phyloP scores from a whole-genome alignment of 2,329 filamentous ascomycete species.

The Scedosporium minutisporum region DNA sequence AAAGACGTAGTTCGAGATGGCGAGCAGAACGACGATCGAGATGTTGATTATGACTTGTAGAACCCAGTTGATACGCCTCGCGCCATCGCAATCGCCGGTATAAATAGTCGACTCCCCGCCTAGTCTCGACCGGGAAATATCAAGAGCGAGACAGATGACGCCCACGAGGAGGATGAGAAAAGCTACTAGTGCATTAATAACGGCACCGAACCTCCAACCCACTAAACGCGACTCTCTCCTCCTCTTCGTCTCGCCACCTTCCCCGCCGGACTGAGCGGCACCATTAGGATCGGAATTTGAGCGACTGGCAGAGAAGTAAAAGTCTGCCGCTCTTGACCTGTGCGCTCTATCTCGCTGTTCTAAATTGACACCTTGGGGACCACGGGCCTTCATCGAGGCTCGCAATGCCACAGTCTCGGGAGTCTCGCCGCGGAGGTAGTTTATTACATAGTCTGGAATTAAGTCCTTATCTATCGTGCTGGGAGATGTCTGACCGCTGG shows the following conservation, averaged over 20 bases:
- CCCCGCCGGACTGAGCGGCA: constrained; percentile 17
- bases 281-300: constrained; percentile 12
- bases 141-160: constrained; percentile 28
- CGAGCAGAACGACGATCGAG: constrained; percentile 31
- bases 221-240: constrained; percentile 14
- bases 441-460: constrained; percentile 45
- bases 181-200: constrained; percentile 31
- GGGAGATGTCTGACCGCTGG: constrained; percentile 12
- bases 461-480: constrained; percentile 31
- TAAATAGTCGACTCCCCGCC: constrained; percentile 27
- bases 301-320: constrained; percentile 16
- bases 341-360: constrained; percentile 10
- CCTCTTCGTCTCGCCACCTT: constrained; percentile 11
- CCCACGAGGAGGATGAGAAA: constrained; percentile 27
- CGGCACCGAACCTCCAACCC: constrained; percentile 39
- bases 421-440: constrained; percentile 46
- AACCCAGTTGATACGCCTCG: constrained; percentile 27
- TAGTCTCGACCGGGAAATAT: constrained; percentile 22
- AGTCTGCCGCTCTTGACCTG: constrained; percentile 25
- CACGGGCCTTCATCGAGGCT: constrained; percentile 21
- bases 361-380: not conserved
- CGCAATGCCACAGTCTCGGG: constrained; percentile 40
- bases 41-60: constrained; percentile 35
- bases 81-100: constrained; percentile 25
- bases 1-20: constrained; percentile 42